phyloP scores from a whole-genome alignment of 495 filamentous ascomycete genomes.

The Daldinia loculata region DNA sequence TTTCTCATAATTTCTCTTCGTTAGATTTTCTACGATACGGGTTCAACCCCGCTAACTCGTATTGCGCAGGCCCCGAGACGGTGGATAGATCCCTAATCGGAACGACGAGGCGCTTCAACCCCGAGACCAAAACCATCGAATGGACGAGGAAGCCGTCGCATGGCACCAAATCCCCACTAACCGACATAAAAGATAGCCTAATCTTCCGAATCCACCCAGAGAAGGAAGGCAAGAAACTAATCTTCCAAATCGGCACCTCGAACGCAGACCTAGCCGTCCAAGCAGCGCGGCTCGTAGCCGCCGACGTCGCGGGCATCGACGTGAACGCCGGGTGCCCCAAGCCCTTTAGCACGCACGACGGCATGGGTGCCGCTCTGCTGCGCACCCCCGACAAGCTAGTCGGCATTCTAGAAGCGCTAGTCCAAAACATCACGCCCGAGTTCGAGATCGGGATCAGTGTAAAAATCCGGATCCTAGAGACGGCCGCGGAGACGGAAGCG shows the following conservation, averaged over 20 bases:
- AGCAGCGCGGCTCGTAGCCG: slow-evolving; percentile 82
- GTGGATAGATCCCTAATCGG: slow-evolving; percentile 92
- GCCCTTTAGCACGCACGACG: slow-evolving; percentile 87
- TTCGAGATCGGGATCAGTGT: slow-evolving; percentile 91
- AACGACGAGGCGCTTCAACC: slow-evolving; percentile 76
- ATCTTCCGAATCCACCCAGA: slow-evolving; percentile 85
- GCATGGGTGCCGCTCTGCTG: slow-evolving; percentile 94
- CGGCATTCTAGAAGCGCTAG: slow-evolving; percentile 81
- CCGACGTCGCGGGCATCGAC: slow-evolving; percentile 91
- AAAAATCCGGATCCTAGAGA: slow-evolving; percentile 90
- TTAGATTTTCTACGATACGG: background rate
- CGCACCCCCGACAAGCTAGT: slow-evolving; percentile 82
- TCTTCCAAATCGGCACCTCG: slow-evolving; percentile 93
- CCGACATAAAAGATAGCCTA: slow-evolving; percentile 67
- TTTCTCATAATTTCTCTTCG: slow-evolving; percentile 9
- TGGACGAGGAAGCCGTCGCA: slow-evolving; percentile 80
- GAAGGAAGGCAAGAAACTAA: slow-evolving; percentile 72
- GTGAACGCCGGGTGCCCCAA: slow-evolving; percentile 98
- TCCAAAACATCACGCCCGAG: slow-evolving; percentile 75
- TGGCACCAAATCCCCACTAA: slow-evolving; percentile 55
- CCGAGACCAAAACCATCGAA: slow-evolving; percentile 78
- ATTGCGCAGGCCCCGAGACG: slow-evolving; percentile 78
- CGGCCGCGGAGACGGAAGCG: slow-evolving; percentile 70
- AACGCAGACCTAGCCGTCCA: slow-evolving; percentile 80
- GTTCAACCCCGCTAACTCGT: background rate